A percentile compares a stretch with the other conserved stretches of the same genome.
These are phyloP conservation scores for Sanguinoderma infundibulare DNA, from an alignment of 1,284 basidiomycete species.

Conservation along the genomic window DNA sequence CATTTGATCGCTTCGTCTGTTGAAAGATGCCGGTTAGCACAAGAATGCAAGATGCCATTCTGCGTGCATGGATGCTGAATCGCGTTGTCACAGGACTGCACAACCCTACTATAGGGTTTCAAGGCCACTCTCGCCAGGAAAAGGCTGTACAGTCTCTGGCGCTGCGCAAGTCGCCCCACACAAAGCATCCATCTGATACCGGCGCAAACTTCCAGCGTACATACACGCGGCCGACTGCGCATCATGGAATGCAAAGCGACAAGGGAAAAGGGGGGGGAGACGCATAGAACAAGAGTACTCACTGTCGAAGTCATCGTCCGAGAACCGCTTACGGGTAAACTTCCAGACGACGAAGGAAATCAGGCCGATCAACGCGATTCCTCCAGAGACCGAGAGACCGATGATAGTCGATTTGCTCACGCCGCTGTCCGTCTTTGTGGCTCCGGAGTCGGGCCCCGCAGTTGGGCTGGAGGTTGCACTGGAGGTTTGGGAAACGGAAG, in stretches of 20 bases:
- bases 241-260: background rate
- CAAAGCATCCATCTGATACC: background rate
- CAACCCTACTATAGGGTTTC: slow-evolving; percentile 20
- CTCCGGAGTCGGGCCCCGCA: slow-evolving; percentile 11
- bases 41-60: background rate
- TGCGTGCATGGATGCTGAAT: background rate
- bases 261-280: slow-evolving; percentile 9
- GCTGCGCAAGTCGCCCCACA: background rate
- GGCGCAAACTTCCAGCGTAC: background rate
- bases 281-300: slow-evolving; percentile 40
- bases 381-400: slow-evolving; percentile 79
- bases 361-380: slow-evolving; percentile 70
- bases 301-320: slow-evolving; percentile 76
- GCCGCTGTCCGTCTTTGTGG: slow-evolving; percentile 26
- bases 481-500: slow-evolving; percentile 11
- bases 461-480: slow-evolving; percentile 19
- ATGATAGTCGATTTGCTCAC: slow-evolving; percentile 73
- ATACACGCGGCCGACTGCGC: background rate
- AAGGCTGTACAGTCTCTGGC: slow-evolving; percentile 10
- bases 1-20: slow-evolving; percentile 84
- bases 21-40: slow-evolving; percentile 3
- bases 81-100: background rate
- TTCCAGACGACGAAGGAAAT: slow-evolving; percentile 82
- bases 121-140: background rate
- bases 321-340: slow-evolving; percentile 74